phyloP scores from a whole-genome alignment of 805 yeast genomes.

The Metschnikowia kunwiensis region DNA sequence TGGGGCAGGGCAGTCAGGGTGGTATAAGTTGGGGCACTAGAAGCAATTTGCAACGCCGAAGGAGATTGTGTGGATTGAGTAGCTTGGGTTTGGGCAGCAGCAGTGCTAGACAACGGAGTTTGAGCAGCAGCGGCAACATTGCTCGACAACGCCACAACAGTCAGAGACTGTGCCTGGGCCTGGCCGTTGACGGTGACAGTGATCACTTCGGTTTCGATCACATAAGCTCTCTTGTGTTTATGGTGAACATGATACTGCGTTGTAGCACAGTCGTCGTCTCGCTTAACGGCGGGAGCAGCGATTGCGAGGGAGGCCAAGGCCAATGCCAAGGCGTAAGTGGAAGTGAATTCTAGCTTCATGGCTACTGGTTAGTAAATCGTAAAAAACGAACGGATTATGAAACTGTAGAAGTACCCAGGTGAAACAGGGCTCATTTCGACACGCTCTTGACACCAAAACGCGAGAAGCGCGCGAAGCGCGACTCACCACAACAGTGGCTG shows the following conservation, averaged over 20 bases:
- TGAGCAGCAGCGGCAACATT: not conserved
- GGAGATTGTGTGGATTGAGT: constrained; percentile 2
- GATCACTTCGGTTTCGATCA: constrained; percentile 45
- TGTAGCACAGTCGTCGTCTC: constrained; percentile 17
- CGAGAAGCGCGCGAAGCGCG: constrained; percentile 6
- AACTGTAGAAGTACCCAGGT: too few relatives aligned
- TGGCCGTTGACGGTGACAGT: constrained; percentile 40
- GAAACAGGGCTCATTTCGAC: not conserved
- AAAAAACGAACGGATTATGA: too few relatives aligned
- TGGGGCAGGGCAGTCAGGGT: constrained; percentile 19
- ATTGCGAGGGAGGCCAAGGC: constrained; percentile 13
- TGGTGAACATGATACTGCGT: constrained; percentile 50
- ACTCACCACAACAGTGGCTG: constrained; percentile 5
- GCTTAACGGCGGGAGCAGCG: constrained; percentile 18
- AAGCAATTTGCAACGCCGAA: too few relatives aligned
- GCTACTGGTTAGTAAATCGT: constrained; percentile 9
- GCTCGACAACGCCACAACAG: constrained; percentile 5
- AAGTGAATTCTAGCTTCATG: constrained; percentile 15
- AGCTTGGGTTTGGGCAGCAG: not conserved
- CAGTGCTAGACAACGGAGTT: not conserved
- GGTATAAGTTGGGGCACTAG: constrained; percentile 2
- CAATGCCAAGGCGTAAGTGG: constrained; percentile 13
- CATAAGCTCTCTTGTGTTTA: constrained; percentile 59
- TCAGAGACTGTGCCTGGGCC: constrained; percentile 36
- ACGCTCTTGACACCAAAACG: not conserved